Evolutionary conservation across 306 rosid species (phyloP).

Genomic region (Vigna mungo): DNA sequence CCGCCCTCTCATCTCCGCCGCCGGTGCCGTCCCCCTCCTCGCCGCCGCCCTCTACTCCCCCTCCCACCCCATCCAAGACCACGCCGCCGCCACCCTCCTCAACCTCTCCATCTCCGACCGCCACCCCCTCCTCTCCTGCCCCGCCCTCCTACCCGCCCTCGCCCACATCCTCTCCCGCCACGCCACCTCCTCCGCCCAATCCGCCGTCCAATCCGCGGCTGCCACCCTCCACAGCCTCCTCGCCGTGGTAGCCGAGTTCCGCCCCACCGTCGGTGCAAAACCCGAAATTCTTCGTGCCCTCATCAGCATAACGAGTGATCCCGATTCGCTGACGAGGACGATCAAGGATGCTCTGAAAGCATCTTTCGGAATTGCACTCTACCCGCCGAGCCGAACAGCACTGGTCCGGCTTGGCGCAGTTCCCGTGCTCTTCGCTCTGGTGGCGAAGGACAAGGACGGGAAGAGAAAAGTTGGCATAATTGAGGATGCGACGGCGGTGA

Average conservation of each 20-base stretch:
- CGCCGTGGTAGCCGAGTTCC: constrained; percentile 54
- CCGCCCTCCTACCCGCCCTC: constrained; percentile 71
- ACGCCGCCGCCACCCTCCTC: constrained; percentile 83
- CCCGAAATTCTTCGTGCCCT: constrained; percentile 63
- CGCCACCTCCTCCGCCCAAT: constrained; percentile 47
- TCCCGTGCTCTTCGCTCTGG: constrained; percentile 54
- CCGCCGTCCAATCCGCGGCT: constrained; percentile 75
- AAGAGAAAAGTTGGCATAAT: constrained; percentile 54
- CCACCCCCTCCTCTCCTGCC: constrained; percentile 56
- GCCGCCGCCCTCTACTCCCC: constrained; percentile 68
- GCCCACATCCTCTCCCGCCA: constrained; percentile 68
- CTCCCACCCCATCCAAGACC: constrained; percentile 61
- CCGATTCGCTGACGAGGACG: constrained; percentile 60
- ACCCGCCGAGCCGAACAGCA: constrained; percentile 56
- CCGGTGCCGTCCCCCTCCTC: constrained; percentile 69
- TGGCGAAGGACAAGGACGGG: constrained; percentile 48
- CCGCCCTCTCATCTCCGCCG: constrained; percentile 64
- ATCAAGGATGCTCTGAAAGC: constrained; percentile 81
- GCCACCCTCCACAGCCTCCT: constrained; percentile 85
- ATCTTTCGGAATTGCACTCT: constrained; percentile 64
- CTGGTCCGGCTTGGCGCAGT: constrained; percentile 60
- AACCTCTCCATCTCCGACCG: constrained; percentile 79
- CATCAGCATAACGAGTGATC: constrained; percentile 51
- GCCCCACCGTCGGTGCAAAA: constrained; percentile 62
- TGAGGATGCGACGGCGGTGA: constrained; percentile 83